Evolutionary conservation across 495 filamentous ascomycete species (phyloP).

Genomic region (Hypoxylon lienhwacheense): DNA sequence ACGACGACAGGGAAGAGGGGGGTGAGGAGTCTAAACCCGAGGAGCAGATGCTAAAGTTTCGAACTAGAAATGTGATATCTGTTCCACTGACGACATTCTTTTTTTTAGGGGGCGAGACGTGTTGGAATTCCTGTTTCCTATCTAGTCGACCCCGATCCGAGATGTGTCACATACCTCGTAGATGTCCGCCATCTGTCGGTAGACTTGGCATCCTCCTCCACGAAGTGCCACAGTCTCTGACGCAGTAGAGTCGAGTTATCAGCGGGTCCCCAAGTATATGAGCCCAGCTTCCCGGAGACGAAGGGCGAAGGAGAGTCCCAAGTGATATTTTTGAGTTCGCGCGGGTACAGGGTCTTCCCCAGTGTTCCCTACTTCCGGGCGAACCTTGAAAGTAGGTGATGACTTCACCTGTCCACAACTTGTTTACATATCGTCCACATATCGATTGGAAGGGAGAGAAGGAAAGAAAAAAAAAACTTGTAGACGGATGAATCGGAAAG

Average conservation of each 20-base stretch:
- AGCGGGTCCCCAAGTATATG: too few species aligned
- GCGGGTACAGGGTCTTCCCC: conserved; percentile 4
- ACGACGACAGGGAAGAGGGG: neutral
- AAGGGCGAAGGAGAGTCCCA: neutral
- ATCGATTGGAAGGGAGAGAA: too few species aligned
- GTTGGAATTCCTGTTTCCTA: too few species aligned
- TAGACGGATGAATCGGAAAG: conserved; percentile 19
- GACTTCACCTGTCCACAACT: conserved; percentile 11
- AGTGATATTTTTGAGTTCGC: conserved; percentile 5
- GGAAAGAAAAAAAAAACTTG: neutral
- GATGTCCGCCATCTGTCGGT: too few species aligned
- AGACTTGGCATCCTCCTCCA: neutral
- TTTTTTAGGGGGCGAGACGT: too few species aligned
- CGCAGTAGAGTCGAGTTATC: neutral
- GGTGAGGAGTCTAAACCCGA: conserved; percentile 3
- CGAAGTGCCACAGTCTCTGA: neutral
- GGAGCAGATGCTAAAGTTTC: conserved; percentile 8
- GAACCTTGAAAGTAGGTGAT: neutral
- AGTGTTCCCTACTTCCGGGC: neutral
- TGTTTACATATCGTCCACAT: conserved; percentile 6
- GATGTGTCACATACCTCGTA: too few species aligned
- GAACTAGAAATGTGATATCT: conserved; percentile 2
- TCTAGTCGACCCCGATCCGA: too few species aligned
- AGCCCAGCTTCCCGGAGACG: conserved; percentile 14
- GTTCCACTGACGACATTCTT: neutral